Evolutionary conservation across 148 eudicot species (phyloP), one percentile per base, ranked within the genome.

Genomic region (Rhododendron molle): DNA sequence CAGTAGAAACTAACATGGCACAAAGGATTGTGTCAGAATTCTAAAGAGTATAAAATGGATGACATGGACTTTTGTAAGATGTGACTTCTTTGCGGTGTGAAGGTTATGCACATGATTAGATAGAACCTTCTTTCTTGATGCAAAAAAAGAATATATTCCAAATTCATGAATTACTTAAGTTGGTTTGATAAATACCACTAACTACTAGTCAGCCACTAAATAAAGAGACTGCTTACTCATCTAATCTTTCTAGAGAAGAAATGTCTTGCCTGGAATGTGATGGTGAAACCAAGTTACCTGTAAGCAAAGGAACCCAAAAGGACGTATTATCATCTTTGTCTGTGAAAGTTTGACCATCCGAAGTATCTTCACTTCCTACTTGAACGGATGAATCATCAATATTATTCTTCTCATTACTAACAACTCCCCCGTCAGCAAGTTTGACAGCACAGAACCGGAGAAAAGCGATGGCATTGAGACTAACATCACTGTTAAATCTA

Each of bases 391-490:
- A 89, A 83, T 87, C 89, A 85, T 90, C 91, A 88, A 88, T 89
- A 81, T 89, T 90, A 76, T 81, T 90, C 76, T 92, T 92, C 86
- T 91, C 94, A 83, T 88, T 90, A 88, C 91, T 90, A 88, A 92
- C 91, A 86, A 97, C 91, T 73, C 96, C 98, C 38, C 98, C 99
- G 79, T 97, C 98, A 26, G 99, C 98, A 88, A 97, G 97, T 90
- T 97, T 97, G 90, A 95, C 93, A 82, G 99, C 99, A 86, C 98
- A 97, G 88, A 93, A 97, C 82, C 98, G 98, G 76, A 97, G 97
- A 92, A 95, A 97, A 76, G 99, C 99, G 78, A 97, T 97, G 78
- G 99, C 98, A 89, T 97, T 97, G 87, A 95, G 95, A 93, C 98
- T 94, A 84, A 95, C 98, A 87, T 97, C 99, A 91, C 96, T 97